Evolutionary conservation across 2,329 filamentous ascomycete genomes (phyloP).

Genomic region (Fusarium redolens): DNA sequence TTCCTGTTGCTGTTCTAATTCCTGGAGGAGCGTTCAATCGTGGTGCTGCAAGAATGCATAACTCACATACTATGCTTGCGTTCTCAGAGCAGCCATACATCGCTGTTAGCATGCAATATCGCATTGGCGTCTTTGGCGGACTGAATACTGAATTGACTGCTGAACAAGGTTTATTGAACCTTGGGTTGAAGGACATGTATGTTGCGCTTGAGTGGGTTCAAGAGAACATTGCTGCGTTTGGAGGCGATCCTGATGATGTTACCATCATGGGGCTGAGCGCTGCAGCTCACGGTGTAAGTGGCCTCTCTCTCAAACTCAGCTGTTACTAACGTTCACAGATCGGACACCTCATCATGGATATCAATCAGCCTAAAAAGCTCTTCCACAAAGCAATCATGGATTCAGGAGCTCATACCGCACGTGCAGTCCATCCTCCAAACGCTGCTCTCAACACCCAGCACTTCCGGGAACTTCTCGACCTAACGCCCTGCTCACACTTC

Average conservation of each 20-base stretch:
- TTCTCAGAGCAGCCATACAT: constrained; percentile 60
- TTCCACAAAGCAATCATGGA: constrained; percentile 51
- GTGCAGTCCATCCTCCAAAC: constrained; percentile 43
- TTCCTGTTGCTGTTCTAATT: constrained; percentile 45
- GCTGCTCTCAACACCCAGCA: constrained; percentile 45
- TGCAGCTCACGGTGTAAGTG: constrained; percentile 48
- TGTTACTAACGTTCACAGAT: constrained; percentile 31
- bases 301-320: accelerated
- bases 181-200: constrained; percentile 63
- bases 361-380: constrained; percentile 47
- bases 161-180: constrained; percentile 64
- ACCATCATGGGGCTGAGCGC: constrained; percentile 60
- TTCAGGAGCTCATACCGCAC: constrained; percentile 47
- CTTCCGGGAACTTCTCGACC: constrained; percentile 46
- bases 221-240: constrained; percentile 63
- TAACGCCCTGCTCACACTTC: constrained; percentile 44
- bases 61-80: constrained; percentile 60
- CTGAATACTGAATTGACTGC: constrained; percentile 62
- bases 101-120: constrained; percentile 58
- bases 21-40: constrained; percentile 49
- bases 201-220: constrained; percentile 62
- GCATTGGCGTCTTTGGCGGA: constrained; percentile 70
- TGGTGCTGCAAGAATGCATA: constrained; percentile 53
- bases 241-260: constrained; percentile 59
- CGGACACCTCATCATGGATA: constrained; percentile 49